phyloP scores from a whole-genome alignment of 1,284 basidiomycete genomes.

The Coniferiporia sulphurascens region DNA sequence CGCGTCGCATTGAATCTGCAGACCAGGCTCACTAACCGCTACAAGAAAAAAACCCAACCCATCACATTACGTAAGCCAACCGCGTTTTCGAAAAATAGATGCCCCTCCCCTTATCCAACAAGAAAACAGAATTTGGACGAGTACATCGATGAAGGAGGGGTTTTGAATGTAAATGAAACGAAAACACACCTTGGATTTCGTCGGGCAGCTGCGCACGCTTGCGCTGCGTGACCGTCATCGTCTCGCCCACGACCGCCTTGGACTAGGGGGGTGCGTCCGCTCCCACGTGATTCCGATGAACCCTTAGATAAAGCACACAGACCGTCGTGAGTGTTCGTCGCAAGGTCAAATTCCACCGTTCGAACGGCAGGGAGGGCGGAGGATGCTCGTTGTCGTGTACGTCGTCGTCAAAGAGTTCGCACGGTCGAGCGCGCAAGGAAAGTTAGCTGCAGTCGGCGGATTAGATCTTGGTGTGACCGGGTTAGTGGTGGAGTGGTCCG shows the following conservation, averaged over 20 bases:
- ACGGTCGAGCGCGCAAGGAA: neutral
- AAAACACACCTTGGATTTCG: conserved; percentile 63
- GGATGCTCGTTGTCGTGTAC: neutral
- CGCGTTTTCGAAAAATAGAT: conserved; percentile 36
- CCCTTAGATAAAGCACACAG: neutral
- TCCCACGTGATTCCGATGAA: conserved; percentile 7
- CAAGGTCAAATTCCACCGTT: neutral
- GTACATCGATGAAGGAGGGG: no score
- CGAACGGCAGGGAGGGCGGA: neutral
- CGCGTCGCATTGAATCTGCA: conserved; percentile 71
- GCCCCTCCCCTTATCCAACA: no score
- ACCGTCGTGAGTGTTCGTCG: neutral
- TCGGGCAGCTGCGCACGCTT: conserved; percentile 69
- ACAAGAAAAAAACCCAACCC: no score
- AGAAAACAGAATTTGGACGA: no score
- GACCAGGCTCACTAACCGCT: conserved; percentile 75
- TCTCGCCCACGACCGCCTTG: conserved; percentile 3
- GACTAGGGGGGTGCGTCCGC: neutral
- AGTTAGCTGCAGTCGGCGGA: neutral
- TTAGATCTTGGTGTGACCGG: neutral
- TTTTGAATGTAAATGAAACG: conserved; percentile 23
- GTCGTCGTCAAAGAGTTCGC: conserved; percentile 7
- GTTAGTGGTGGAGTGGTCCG: neutral
- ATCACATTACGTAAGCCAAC: conserved; percentile 32
- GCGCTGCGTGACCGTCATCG: conserved; percentile 73